Evolutionary conservation across 75 land plant genomes (phyloP).

Genomic region (Adiantum capillusveneris): DNA sequence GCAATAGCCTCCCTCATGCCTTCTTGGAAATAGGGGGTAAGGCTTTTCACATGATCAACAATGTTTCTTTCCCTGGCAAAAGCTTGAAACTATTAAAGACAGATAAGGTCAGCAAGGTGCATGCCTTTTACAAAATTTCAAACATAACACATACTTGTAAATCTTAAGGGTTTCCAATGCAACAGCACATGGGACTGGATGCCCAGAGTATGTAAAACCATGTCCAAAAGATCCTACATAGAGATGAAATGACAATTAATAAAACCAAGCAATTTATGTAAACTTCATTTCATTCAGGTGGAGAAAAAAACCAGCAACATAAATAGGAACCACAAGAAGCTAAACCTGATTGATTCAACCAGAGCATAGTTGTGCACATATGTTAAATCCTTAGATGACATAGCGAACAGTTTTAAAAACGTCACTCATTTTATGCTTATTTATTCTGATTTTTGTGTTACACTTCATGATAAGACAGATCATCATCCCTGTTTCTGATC

Average conservation of each 20-base stretch:
- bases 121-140: background rate
- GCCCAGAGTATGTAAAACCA: conserved; percentile 96
- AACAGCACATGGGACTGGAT: conserved; percentile 96
- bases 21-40: conserved; percentile 78
- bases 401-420: no score
- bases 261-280: no score
- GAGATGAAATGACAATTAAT: background rate
- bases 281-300: no score
- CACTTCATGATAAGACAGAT: no score
- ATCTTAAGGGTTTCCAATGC: conserved; percentile 85
- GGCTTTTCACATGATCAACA: conserved; percentile 44
- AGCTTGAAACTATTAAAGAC: background rate
- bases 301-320: no score
- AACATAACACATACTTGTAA: conserved; percentile 50
- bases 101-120: background rate
- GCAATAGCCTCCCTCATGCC: conserved; percentile 55
- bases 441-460: no score
- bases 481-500: no score
- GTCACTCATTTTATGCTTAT: no score
- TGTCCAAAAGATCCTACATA: conserved; percentile 74
- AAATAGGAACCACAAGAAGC: no score
- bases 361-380: no score
- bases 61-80: conserved; percentile 77
- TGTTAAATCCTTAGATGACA: no score
- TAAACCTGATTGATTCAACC: no score